These are phyloP conservation scores for Oxyria digyna DNA, from an alignment of 148 eudicot genomes.

Conservation along the genomic window DNA sequence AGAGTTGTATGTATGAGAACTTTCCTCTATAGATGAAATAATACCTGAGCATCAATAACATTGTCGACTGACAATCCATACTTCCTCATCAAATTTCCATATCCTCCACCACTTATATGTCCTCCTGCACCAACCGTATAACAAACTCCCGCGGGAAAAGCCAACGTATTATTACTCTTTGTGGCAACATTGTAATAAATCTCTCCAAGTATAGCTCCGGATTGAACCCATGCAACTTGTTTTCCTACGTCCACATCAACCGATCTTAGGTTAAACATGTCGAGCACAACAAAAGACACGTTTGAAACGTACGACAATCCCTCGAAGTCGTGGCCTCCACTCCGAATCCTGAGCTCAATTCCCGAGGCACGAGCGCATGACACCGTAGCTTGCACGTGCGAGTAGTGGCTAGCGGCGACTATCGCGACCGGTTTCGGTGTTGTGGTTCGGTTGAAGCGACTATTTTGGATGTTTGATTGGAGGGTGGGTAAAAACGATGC, in stretches of 20 bases:
- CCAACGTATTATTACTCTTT: conserved; percentile 11
- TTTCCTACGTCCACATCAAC: conserved; percentile 14
- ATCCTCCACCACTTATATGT: conserved; percentile 28
- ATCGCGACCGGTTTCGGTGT: conserved; percentile 28
- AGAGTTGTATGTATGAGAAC: too few species aligned
- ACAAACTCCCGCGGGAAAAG: conserved; percentile 28
- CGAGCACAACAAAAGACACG: conserved; percentile 20
- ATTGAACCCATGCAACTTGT: conserved; percentile 18
- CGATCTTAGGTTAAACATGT: conserved; percentile 25
- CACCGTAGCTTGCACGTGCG: conserved; percentile 25
- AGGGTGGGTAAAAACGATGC: not conserved
- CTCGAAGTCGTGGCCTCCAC: conserved; percentile 32
- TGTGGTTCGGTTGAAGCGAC: conserved; percentile 22
- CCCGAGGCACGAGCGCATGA: conserved; percentile 19
- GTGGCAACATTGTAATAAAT: conserved; percentile 18
- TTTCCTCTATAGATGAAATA: too few species aligned
- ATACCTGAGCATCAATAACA: conserved; percentile 22
- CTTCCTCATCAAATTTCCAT: conserved; percentile 23
- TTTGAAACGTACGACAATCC: conserved; percentile 23
- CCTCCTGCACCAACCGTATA: conserved; percentile 22
- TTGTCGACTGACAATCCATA: conserved; percentile 27
- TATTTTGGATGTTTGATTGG: conserved; percentile 14
- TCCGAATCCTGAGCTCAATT: conserved; percentile 19
- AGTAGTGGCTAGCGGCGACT: conserved; percentile 18
- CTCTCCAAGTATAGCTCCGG: conserved; percentile 30